These are phyloP conservation scores for Alternaria triticimaculans DNA, from an alignment of 2,329 filamentous ascomycete species.

Conservation along the genomic window DNA sequence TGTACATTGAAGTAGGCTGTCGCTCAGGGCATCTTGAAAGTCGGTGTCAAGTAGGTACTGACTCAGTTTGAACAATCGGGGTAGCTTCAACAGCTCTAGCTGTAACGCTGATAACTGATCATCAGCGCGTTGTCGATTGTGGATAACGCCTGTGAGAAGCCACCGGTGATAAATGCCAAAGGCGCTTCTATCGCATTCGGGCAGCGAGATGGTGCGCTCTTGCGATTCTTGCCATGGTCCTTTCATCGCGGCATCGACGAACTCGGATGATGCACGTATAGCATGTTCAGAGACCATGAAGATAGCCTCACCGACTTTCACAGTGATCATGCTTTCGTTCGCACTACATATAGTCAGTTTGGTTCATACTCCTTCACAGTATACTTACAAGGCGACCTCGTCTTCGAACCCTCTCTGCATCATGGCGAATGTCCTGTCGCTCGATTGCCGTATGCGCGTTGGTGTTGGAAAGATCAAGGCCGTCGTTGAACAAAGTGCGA, in stretches of 20 bases:
- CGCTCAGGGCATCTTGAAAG: neutral
- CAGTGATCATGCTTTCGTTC: neutral
- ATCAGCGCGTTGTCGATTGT: no score
- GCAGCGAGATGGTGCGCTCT: neutral
- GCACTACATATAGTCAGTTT: neutral
- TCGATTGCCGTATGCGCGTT: neutral
- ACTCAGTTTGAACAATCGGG: no score
- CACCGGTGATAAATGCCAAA: neutral
- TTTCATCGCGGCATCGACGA: neutral
- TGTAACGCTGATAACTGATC: no score
- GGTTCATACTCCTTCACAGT: no score
- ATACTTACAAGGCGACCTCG: no score
- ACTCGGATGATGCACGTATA: neutral
- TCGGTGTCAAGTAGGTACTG: no score
- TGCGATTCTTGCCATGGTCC: neutral
- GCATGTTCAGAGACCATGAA: no score
- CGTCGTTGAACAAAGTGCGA: no score
- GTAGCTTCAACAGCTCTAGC: no score
- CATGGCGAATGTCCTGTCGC: neutral
- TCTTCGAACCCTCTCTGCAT: no score
- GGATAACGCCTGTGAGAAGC: neutral
- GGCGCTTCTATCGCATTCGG: neutral
- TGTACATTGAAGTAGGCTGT: neutral
- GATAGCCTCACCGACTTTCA: no score
- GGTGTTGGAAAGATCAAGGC: neutral